Evolutionary conservation across 352 stramenopile genomes (phyloP), one percentile per base, ranked within the genome.

Genomic region (Phytophthora sp.): DNA sequence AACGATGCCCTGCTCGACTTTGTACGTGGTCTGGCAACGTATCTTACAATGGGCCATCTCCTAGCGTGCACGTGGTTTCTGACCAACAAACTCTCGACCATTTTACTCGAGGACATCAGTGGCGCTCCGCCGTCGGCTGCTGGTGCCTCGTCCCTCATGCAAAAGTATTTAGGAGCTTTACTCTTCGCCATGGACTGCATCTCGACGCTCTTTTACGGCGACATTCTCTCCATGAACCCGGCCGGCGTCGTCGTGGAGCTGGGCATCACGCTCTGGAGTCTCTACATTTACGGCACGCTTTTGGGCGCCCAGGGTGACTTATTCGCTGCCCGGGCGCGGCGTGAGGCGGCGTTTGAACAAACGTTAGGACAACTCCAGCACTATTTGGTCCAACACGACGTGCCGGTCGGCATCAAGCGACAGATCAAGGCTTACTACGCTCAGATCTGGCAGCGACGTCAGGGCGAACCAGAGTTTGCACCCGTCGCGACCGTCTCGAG

Each of bases 361-460:
- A 87, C 73, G 13, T 47, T 90, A 54, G 77, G 66, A 7, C 80
- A 90, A 38, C 35, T 93, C 31, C 80, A 93, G 64, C 80, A 89
- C 56, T 93, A 93, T 38, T 36, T 93, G 31, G 62, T 88, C 0
- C 77, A 90, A 23, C 89, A 91, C 52, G 77, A 85, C 9, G 76
- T 93, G 2, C 81, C 84, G 1, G 90, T 91, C 35, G 71, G 46
- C 0, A 62, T 91, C 23, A 88, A 88, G 58, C 77, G 83, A 39
- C 84, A 92, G 42, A 73, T 92, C 23, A 90, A 93, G 52, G 73
- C 81, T 13, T 91, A 90, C 52, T 91, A 93, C 44, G 77, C 73
- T 1, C 77, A 70, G n/a, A 75, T 90, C 21, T 93, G 82, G 82
- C 63, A 57, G 1, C 73, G 82, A 2, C 77, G 77, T 3, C 73